phyloP scores from a whole-genome alignment of 495 filamentous ascomycete genomes.

The Xanthoparmelia taractica region DNA sequence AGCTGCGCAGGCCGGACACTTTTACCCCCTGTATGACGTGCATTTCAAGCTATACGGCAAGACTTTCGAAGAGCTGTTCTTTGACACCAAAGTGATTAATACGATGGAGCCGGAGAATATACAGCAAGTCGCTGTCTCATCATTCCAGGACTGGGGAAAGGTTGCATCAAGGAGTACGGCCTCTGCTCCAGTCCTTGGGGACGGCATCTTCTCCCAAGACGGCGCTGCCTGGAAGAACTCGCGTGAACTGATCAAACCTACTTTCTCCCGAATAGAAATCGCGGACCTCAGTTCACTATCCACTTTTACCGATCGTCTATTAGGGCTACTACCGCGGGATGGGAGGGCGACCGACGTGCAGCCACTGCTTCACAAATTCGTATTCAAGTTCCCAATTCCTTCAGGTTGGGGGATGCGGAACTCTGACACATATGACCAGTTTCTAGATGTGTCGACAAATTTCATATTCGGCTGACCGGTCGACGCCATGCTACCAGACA shows the following conservation, averaged over 20 bases:
- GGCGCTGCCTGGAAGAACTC: slow-evolving; percentile 2
- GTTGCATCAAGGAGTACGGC: not conserved
- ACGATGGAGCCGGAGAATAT: slow-evolving; percentile 12
- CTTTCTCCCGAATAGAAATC: slow-evolving; percentile 5
- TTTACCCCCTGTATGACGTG: not conserved
- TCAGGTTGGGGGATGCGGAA: not conserved
- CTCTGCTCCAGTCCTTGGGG: slow-evolving; percentile 3
- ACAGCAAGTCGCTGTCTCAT: not conserved
- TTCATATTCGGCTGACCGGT: slow-evolving; percentile 60
- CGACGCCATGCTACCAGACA: slow-evolving; percentile 29
- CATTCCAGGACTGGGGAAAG: slow-evolving; percentile 3
- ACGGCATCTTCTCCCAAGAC: slow-evolving; percentile 5
- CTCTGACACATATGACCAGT: not conserved
- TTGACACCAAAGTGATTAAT: not conserved
- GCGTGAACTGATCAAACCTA: not conserved
- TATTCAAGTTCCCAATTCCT: slow-evolving; percentile 33
- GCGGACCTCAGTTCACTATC: slow-evolving; percentile 35
- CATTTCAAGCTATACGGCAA: slow-evolving; percentile 13
- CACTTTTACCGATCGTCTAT: slow-evolving; percentile 45
- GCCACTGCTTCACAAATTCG: slow-evolving; percentile 47
- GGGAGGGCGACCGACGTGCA: slow-evolving; percentile 53
- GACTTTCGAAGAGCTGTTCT: slow-evolving; percentile 12
- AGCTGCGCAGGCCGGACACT: not conserved
- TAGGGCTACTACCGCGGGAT: slow-evolving; percentile 37
- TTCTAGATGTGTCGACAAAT: slow-evolving; percentile 60